Conservation (phyloP, 768 basidiomycete species). For the Hygrophorus russula region DNA sequence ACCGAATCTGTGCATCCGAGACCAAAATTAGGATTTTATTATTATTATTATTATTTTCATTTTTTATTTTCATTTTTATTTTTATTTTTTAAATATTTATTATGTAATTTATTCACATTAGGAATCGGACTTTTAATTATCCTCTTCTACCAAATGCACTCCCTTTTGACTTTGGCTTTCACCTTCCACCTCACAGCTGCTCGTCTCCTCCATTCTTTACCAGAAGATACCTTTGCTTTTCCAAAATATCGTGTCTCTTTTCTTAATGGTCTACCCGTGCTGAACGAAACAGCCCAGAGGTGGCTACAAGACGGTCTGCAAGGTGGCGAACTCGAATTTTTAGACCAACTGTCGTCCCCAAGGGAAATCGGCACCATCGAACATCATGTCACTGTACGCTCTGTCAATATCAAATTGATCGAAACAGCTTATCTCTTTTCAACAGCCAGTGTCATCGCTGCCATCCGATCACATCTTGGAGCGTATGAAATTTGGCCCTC, state of each 20-base stretch:
- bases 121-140: constrained; percentile 6
- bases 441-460: constrained; percentile 13
- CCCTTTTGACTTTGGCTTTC: constrained; percentile 17
- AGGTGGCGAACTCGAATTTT: constrained; percentile 70
- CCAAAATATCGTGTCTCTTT: constrained; percentile 76
- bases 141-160: constrained; percentile 8
- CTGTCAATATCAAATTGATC: constrained; percentile 17
- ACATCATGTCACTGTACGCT: constrained; percentile 19
- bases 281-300: constrained; percentile 57
- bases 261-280: constrained; percentile 66
- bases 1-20: constrained; percentile 56
- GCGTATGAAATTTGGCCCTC: constrained; percentile 62
- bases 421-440: no score
- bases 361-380: constrained; percentile 56
- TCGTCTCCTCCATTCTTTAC: constrained; percentile 55
- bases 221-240: constrained; percentile 71
- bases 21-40: constrained; percentile 36
- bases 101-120: no score
- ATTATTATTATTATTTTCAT: no score
- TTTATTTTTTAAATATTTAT: no score
- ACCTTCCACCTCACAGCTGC: constrained; percentile 18
- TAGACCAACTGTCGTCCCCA: constrained; percentile 42
- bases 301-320: constrained; percentile 66
- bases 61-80: no score
- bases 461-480: constrained; percentile 44